These are phyloP conservation scores for Phyllachora maydis DNA, from an alignment of 2,329 filamentous ascomycete genomes.

Conservation along the genomic window DNA sequence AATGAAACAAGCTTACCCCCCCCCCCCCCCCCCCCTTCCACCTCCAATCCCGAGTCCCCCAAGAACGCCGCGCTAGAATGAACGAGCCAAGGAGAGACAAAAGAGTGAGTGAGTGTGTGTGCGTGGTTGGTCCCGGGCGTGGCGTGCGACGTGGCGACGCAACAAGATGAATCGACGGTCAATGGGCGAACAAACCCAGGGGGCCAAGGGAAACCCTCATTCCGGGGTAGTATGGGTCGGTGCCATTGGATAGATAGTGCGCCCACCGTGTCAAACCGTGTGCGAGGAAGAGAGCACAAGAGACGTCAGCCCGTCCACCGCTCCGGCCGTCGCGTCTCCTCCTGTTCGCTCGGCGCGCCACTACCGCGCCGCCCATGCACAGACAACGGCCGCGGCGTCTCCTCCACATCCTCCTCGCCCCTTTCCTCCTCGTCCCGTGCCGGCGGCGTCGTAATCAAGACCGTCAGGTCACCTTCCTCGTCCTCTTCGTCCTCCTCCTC, in stretches of 20 bases:
- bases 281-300: not conserved
- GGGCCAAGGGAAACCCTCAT: not conserved
- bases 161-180: not conserved
- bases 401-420: slow-evolving; percentile 4
- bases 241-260: too few relatives aligned
- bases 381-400: slow-evolving; percentile 7
- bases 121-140: too few relatives aligned
- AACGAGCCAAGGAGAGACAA: not conserved
- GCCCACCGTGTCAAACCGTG: not conserved
- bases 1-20: too few relatives aligned
- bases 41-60: too few relatives aligned
- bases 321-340: slow-evolving; percentile 8
- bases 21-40: too few relatives aligned
- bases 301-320: slow-evolving; percentile 1
- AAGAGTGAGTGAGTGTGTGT: too few relatives aligned
- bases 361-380: slow-evolving; percentile 2
- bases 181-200: not conserved
- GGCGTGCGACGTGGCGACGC: too few relatives aligned
- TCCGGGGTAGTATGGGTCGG: not conserved
- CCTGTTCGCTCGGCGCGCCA: slow-evolving; percentile 4
- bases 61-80: slow-evolving; percentile 4
- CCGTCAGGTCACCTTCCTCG: slow-evolving; percentile 6
- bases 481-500: slow-evolving; percentile 4
- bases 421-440: slow-evolving; percentile 3
- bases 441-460: slow-evolving; percentile 9